phyloP scores from a whole-genome alignment of 768 basidiomycete genomes.

The Boletus patriciae region DNA sequence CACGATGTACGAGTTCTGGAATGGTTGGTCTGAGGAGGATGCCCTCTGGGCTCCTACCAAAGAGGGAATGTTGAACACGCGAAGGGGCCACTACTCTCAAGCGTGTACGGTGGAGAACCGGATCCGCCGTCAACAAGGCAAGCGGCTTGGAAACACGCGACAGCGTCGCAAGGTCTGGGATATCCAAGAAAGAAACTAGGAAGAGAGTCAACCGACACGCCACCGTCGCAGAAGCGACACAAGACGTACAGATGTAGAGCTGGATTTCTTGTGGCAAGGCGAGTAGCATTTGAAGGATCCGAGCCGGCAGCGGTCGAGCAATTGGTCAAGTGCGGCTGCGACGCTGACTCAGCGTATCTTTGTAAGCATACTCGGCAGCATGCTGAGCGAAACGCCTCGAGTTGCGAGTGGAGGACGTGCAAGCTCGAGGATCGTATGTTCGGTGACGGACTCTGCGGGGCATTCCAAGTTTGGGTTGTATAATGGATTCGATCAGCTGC shows the following conservation, averaged over 20 bases:
- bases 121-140: slow-evolving; percentile 55
- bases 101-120: slow-evolving; percentile 61
- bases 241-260: slow-evolving; percentile 56
- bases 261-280: slow-evolving; percentile 56
- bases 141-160: slow-evolving; percentile 49
- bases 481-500: neutral
- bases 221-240: neutral
- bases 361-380: slow-evolving; percentile 3
- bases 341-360: slow-evolving; percentile 16
- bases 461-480: slow-evolving; percentile 5
- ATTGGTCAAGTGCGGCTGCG: neutral
- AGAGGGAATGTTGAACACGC: slow-evolving; percentile 63
- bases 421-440: neutral
- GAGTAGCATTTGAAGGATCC: too few relatives aligned
- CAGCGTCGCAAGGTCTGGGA: slow-evolving; percentile 64
- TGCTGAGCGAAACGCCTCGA: neutral
- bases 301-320: neutral
- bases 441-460: neutral
- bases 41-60: slow-evolving; percentile 57
- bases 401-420: neutral
- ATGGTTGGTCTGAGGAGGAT: slow-evolving; percentile 61
- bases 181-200: slow-evolving; percentile 67
- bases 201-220: neutral
- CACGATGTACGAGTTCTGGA: slow-evolving; percentile 64
- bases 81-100: slow-evolving; percentile 64